Evolutionary conservation across 441 rosid species (phyloP), one percentile per base, ranked within the genome.

Genomic region (Euphorbia celastroides): DNA sequence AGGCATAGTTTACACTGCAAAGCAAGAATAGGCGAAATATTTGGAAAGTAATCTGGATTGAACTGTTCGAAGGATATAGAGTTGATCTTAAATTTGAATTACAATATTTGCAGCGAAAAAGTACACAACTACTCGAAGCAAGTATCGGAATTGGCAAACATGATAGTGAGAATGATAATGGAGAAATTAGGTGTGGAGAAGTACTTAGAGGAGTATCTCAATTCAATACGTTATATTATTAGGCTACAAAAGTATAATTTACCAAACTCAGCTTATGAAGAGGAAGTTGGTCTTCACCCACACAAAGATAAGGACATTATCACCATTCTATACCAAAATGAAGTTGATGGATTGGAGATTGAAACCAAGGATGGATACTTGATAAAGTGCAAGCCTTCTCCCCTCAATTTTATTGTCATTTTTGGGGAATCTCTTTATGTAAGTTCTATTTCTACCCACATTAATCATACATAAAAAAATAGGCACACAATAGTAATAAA

Each of bases 151-250:
- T 19, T 79, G 54, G 82, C 75, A 31, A 62, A 34, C n/a, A 19
- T 50, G 19, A 55, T 58, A 42, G 48, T 74, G 67, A 70, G 67
- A 69, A 75, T 79, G 82, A 60, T 73, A 1, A 38, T 79, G 51
- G 83, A 80, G 72, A 74, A 77, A 54, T 61, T 74, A 23, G 79
- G 79, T 0, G 12, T 77, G 14, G 75, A 75, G 2, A 72, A 72
- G 58, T 74, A 67, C 62, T 13, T 69, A 31, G 81, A 80, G 2
- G 81, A 77, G 25, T 77, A 74, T 46, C 12, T 61, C 27, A 32
- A 69, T 28, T 72, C 79, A 5, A 66, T 78, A 10, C 42, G 36
- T 42, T 67, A 75, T 44, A 50, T 51, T 17, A 36, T 72, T 6
- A 70, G 77, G 20, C 41, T 70, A 11, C 69, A 70, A 67, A 77